Evolutionary conservation across 768 basidiomycete species (phyloP), one percentile per base, ranked within the genome.

Genomic region (Leccinum incarnatum): DNA sequence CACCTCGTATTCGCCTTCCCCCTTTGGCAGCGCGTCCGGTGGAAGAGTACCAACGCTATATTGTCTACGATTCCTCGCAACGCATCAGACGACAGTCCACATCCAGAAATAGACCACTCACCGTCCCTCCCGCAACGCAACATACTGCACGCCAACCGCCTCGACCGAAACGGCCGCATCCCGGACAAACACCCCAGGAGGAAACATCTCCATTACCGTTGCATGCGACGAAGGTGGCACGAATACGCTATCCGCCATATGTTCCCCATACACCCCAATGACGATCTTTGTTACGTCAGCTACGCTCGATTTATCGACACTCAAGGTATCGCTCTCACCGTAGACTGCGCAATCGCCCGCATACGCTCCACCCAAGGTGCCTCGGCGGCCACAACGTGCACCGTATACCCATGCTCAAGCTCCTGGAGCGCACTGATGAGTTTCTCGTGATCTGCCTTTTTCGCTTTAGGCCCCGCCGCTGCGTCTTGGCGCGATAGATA

Each of bases 131-230:
- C 78, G 79, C 86, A 84, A 86, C 8, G 83, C 87, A 50, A 84
- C 67, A 64, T 89, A 89, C 10, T 74, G 72, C 56, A 87, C 75
- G 10, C 82, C 81, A 23, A 86, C 65, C 8, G 82, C 79, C 29
- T 74, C 74, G n/a, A 77, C 77, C 19, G 86, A 79, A 51, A 83
- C 72, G 65, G 87, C 83, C 57, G 81, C 79, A 64, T 91, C 87
- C 51, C 79, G 81, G 25, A 79, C 77, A 70, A 89, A 92, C 19
- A 79, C 79, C n/a, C 81, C 81, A 2, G 79, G 75, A 19, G 85
- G 87, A 74, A 89, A 92, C 65, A 93, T 78, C 73, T 95, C 92
- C 75, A 93, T 83, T 36, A 93, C 76, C 3, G 86, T 84, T 21
- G 88, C 78, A 25, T 80, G 76, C 15, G 77, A 65, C 25, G 83